Percentiles rank a stretch among this genome's conserved stretches.
Conservation (phyloP, 2,329 filamentous ascomycete genomes). For the Thermothelomyces thermophilus region DNA sequence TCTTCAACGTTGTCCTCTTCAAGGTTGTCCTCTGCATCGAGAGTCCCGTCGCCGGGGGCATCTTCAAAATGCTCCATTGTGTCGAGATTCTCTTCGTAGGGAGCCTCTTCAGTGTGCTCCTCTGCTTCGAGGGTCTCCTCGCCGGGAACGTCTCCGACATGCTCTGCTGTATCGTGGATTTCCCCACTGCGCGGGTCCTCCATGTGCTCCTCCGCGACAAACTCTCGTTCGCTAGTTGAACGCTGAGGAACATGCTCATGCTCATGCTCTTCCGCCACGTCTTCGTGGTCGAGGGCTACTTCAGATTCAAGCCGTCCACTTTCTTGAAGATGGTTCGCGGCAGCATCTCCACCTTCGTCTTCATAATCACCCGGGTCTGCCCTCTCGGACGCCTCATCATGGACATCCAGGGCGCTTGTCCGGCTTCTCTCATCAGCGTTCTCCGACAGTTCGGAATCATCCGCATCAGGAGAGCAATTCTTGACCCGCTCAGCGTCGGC, state of each 20-base stretch:
- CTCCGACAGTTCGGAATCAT: conserved; percentile 14
- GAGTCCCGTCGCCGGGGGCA: too few species aligned
- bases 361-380: conserved; percentile 11
- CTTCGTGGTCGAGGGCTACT: background rate
- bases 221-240: background rate
- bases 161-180: too few species aligned
- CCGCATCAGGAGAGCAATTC: conserved; percentile 8
- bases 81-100: too few species aligned
- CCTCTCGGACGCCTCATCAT: conserved; percentile 11
- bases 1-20: conserved; percentile 1
- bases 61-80: too few species aligned
- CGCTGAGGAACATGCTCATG: background rate
- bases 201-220: background rate
- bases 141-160: too few species aligned
- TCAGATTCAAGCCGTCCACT: background rate
- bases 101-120: too few species aligned
- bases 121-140: too few species aligned
- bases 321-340: background rate
- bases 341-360: background rate
- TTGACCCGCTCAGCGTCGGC: conserved; percentile 15
- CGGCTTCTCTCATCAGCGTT: conserved; percentile 5
- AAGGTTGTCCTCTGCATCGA: too few species aligned
- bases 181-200: background rate
- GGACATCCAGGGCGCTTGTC: background rate
- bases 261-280: background rate